Base-by-base conservation (phyloP, 352 stramenopile genomes). In the Poterioochromonas sp. region DNA sequence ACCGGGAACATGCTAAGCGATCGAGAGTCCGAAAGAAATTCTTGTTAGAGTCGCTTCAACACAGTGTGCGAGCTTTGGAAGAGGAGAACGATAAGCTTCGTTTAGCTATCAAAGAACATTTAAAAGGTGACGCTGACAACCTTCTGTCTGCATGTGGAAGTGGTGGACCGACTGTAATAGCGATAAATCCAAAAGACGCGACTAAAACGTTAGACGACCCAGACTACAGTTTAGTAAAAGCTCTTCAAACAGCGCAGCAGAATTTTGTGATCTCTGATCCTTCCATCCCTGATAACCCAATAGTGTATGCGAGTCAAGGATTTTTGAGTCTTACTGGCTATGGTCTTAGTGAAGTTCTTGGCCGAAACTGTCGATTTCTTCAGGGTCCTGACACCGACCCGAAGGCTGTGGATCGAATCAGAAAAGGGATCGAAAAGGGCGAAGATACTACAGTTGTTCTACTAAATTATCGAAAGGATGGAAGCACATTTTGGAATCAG, bases 21-120 rank as follows among this genome's bases (percentile, higher is more conserved):
- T 91, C 85, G 69, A 83, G 90, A 34, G 89, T 93, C 68, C 84
- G 90, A 41, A 95, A 95, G 83, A 95, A 95, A 79, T 93, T 92
- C 53, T 80, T 94, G 34, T 84, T 93, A 12, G 88, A 93, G 77
- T 90, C 85, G 32, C 83, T 94, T 15, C 88, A 94, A 84, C 86
- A 92, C 80, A 89, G 83, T 76, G 86, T 93, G 18, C 82, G 69
- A 2, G 81, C 82, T 5, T 73, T 94, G 68, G 89, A 92, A 79
- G 86, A 90, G 62, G 89, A 93, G 80, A 94, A 94, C 80, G 85
- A 91, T 39, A 91, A 91, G 74, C 83, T 94, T n/a, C 83, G 86
- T 32, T 60, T 81, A n/a, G 83, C 85, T 22, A 92, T 94, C 76
- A 76, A 85, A 51, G 82, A 77, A 18, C 83, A 91, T 81, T 80